phyloP scores from a whole-genome alignment of 345 rosid species.

The Schrenkiella parvula region DNA sequence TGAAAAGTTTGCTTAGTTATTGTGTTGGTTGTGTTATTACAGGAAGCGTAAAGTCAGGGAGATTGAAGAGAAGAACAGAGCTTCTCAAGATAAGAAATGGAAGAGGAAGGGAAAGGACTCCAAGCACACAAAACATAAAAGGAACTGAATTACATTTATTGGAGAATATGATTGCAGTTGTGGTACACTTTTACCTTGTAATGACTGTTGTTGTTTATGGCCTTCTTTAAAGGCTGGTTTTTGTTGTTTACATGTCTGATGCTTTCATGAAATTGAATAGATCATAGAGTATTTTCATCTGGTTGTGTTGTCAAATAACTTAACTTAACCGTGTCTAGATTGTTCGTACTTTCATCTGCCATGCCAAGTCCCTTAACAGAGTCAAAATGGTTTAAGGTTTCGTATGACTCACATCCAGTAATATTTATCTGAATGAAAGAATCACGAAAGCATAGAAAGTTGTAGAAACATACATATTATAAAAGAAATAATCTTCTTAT shows the following conservation, averaged over 20 bases:
- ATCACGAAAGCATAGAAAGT: not conserved
- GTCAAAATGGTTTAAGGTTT: not conserved
- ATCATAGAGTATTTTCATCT: not conserved
- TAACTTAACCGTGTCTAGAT: no score
- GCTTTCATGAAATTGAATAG: not conserved
- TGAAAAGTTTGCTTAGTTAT: not conserved
- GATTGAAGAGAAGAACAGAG: constrained; percentile 64
- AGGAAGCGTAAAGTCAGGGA: constrained; percentile 88
- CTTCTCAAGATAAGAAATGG: constrained; percentile 71
- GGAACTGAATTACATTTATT: constrained; percentile 39
- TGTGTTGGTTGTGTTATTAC: constrained; percentile 10
- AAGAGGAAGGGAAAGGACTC: constrained; percentile 60
- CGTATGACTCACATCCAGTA: not conserved
- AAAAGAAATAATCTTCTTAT: no score
- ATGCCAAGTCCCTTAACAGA: no score
- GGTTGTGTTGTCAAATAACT: not conserved
- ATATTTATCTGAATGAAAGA: not conserved
- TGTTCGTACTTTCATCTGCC: no score
- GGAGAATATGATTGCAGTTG: constrained; percentile 9
- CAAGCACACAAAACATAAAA: constrained; percentile 57
- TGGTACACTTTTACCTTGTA: constrained; percentile 1
- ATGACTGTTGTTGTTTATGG: not conserved
- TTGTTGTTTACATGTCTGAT: not conserved
- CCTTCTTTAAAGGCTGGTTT: not conserved
- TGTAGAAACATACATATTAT: no score